Conservation (phyloP, 257 asterid genomes). For the Plantago ovata region DNA sequence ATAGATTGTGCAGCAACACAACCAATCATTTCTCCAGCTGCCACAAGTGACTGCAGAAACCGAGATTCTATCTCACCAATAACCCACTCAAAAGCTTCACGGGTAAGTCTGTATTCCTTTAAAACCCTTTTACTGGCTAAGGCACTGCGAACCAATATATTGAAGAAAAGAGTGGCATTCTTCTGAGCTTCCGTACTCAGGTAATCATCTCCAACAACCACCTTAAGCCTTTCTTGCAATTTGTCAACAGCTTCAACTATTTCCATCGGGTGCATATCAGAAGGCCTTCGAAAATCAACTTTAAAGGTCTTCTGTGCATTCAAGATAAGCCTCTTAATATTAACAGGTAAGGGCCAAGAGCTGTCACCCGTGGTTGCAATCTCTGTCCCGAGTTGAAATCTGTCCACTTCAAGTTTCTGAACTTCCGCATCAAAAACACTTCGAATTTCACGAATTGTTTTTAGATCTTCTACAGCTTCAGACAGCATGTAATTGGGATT, state of each 20-base stretch:
- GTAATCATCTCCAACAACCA: constrained; percentile 98
- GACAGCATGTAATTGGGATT: constrained; percentile 82
- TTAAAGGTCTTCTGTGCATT: constrained; percentile 95
- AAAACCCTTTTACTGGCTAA: constrained; percentile 94
- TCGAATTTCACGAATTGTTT: constrained; percentile 85
- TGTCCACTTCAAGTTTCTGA: constrained; percentile 88
- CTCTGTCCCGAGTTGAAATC: constrained; percentile 87
- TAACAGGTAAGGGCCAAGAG: constrained; percentile 94
- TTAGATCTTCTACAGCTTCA: constrained; percentile 87
- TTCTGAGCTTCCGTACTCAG: constrained; percentile 97
- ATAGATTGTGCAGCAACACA: constrained; percentile 99
- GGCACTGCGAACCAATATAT: constrained; percentile 91
- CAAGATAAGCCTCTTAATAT: constrained; percentile 77
- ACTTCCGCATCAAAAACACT: constrained; percentile 98
- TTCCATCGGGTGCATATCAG: constrained; percentile 99
- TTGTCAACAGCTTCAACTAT: constrained; percentile 98
- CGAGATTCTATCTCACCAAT: constrained; percentile 98
- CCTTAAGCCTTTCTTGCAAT: constrained; percentile 94
- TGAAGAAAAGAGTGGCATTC: constrained; percentile 96
- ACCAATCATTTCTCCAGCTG: constrained; percentile 99
- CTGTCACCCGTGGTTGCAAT: constrained; percentile 92
- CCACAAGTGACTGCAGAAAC: constrained; percentile 94
- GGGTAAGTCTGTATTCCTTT: constrained; percentile 86
- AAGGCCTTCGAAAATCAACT: constrained; percentile 89
- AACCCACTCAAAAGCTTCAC: constrained; percentile 98